A percentile compares a stretch with the other conserved stretches of the same genome.
These are phyloP conservation scores for Leucoagaricus sp. DNA, from an alignment of 1,284 basidiomycete species.

Conservation along the genomic window DNA sequence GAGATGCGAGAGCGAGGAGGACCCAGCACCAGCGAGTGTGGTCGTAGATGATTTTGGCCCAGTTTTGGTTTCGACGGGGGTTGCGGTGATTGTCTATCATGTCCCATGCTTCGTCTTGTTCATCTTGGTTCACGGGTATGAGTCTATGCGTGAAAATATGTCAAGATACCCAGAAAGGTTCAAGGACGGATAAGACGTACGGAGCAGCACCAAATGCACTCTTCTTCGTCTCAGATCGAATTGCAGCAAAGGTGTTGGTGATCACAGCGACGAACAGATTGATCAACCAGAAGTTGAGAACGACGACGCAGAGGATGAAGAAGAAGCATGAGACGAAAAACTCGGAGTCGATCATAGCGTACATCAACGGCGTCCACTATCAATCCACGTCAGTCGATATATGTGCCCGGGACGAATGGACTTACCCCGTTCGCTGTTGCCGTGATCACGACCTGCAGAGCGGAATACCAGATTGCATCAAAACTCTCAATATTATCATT, in stretches of 20 bases:
- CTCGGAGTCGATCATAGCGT: slow-evolving; percentile 89
- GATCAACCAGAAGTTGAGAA: slow-evolving; percentile 94
- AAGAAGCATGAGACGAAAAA: slow-evolving; percentile 88
- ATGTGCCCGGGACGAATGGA: slow-evolving; percentile 16
- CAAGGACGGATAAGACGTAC: slow-evolving; percentile 42
- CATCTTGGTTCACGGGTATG: slow-evolving; percentile 42
- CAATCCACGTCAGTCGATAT: neutral
- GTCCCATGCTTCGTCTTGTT: slow-evolving; percentile 63
- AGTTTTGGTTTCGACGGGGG: slow-evolving; percentile 38
- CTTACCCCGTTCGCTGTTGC: slow-evolving; percentile 78
- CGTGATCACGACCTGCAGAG: slow-evolving; percentile 85
- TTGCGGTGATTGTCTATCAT: slow-evolving; percentile 45
- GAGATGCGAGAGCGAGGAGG: slow-evolving; percentile 68
- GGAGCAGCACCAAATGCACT: slow-evolving; percentile 87
- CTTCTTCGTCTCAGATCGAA: slow-evolving; percentile 85
- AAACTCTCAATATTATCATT: slow-evolving; percentile 76
- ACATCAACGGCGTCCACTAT: slow-evolving; percentile 85
- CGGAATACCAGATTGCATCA: slow-evolving; percentile 86
- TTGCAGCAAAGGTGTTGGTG: slow-evolving; percentile 92
- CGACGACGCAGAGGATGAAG: slow-evolving; percentile 83
- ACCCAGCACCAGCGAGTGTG: slow-evolving; percentile 79
- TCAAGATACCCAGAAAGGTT: slow-evolving; percentile 11
- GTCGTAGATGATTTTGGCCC: slow-evolving; percentile 56
- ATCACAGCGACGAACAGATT: slow-evolving; percentile 97
- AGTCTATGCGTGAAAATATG: slow-evolving; percentile 39